Conservation (phyloP, 2,329 filamentous ascomycete species). For the Apiospora kogelbergensis region DNA sequence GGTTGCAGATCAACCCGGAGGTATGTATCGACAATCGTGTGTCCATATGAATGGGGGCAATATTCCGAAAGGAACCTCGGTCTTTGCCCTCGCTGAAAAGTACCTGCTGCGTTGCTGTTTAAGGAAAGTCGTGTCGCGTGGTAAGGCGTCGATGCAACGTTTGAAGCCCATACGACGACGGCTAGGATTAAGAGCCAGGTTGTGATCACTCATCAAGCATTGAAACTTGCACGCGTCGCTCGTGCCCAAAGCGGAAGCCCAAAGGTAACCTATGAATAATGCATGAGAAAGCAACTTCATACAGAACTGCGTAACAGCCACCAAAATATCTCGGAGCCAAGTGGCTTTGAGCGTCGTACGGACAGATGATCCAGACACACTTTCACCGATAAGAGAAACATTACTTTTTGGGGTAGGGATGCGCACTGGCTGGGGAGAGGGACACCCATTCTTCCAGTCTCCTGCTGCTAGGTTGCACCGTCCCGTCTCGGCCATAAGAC, state of each 20-base stretch:
- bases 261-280: not conserved
- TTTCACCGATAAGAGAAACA: conserved; percentile 5
- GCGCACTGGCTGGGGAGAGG: not conserved
- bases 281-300: not conserved
- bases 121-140: not conserved
- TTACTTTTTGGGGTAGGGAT: not conserved
- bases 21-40: no score
- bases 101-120: not conserved
- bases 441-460: not conserved
- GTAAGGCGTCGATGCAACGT: not conserved
- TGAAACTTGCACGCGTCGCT: not conserved
- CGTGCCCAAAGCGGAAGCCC: not conserved
- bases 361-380: not conserved
- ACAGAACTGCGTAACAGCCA: conserved; percentile 4
- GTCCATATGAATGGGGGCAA: not conserved
- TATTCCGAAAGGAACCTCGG: not conserved
- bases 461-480: not conserved
- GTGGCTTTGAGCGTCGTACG: not conserved
- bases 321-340: not conserved
- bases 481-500: conserved; percentile 3
- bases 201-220: not conserved
- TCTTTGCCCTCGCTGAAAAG: not conserved
- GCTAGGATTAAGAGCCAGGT: not conserved
- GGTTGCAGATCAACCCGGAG: not conserved
- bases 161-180: not conserved